These are phyloP conservation scores for Penicillium longicatenatum DNA, from an alignment of 495 filamentous ascomycete species.

Conservation along the genomic window DNA sequence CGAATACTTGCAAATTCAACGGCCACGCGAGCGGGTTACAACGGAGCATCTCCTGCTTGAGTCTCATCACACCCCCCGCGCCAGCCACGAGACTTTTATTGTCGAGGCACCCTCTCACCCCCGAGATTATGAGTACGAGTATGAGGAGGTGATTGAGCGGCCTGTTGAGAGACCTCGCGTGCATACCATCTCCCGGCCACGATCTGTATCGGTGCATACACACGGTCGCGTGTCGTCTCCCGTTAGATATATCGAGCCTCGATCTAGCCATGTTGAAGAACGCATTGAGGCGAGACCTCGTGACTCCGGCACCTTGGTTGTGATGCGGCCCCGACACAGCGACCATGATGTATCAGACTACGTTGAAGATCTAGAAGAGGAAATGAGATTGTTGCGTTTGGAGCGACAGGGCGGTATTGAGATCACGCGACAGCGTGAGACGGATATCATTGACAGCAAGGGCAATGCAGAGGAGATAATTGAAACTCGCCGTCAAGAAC, in stretches of 20 bases:
- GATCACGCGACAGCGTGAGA: conserved; percentile 50
- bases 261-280: conserved; percentile 28
- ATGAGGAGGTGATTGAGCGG: conserved; percentile 29
- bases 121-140: conserved; percentile 29
- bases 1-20: conserved; percentile 29
- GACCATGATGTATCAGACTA: conserved; percentile 62
- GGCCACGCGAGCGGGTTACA: conserved; percentile 33
- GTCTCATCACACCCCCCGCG: conserved; percentile 26
- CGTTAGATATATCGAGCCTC: conserved; percentile 31
- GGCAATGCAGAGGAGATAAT: conserved; percentile 56
- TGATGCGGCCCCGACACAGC: conserved; percentile 51
- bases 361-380: conserved; percentile 57
- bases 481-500: conserved; percentile 71
- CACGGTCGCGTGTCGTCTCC: conserved; percentile 40
- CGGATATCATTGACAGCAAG: conserved; percentile 41
- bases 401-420: conserved; percentile 45
- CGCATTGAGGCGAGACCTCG: conserved; percentile 50
- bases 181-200: conserved; percentile 31
- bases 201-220: conserved; percentile 42
- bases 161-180: conserved; percentile 22
- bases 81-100: conserved; percentile 30
- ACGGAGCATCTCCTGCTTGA: conserved; percentile 36
- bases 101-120: conserved; percentile 36
- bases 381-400: conserved; percentile 44
- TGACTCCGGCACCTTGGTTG: conserved; percentile 55